Evolutionary conservation across 2,329 filamentous ascomycete species (phyloP).

Genomic region (Pyricularia sp.): DNA sequence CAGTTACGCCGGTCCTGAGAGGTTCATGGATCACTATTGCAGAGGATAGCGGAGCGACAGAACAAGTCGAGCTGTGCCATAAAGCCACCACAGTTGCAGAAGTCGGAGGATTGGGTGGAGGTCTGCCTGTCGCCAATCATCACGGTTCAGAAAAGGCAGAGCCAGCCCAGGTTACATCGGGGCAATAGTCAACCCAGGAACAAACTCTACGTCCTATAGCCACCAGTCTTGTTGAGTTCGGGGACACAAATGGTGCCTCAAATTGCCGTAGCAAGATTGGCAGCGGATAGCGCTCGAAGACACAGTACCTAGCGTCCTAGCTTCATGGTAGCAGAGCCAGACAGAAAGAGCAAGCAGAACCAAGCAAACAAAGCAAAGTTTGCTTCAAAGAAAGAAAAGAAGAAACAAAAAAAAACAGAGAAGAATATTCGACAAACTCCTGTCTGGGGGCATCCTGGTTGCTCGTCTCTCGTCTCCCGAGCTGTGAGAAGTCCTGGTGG

Average conservation of each 20-base stretch:
- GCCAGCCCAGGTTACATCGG: constrained; percentile 11
- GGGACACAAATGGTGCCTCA: background rate
- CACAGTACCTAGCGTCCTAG: constrained; percentile 57
- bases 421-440: constrained; percentile 21
- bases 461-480: constrained; percentile 25
- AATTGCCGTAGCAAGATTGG: constrained; percentile 30
- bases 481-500: constrained; percentile 17
- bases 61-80: background rate
- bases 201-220: constrained; percentile 22
- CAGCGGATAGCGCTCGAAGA: constrained; percentile 39
- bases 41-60: background rate
- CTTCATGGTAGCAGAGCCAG: constrained; percentile 51
- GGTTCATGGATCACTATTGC: background rate
- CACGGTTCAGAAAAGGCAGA: constrained; percentile 2
- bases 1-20: background rate
- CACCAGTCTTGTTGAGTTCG: constrained; percentile 23
- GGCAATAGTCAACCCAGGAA: constrained; percentile 15
- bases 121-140: constrained; percentile 4
- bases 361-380: constrained; percentile 1
- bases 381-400: constrained; percentile 6
- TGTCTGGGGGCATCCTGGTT: constrained; percentile 20
- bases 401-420: constrained; percentile 12
- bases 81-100: background rate
- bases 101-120: constrained; percentile 7
- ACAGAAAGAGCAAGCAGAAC: constrained; percentile 9